phyloP scores from a whole-genome alignment of 495 filamentous ascomycete species.

The Penicillium canescens region DNA sequence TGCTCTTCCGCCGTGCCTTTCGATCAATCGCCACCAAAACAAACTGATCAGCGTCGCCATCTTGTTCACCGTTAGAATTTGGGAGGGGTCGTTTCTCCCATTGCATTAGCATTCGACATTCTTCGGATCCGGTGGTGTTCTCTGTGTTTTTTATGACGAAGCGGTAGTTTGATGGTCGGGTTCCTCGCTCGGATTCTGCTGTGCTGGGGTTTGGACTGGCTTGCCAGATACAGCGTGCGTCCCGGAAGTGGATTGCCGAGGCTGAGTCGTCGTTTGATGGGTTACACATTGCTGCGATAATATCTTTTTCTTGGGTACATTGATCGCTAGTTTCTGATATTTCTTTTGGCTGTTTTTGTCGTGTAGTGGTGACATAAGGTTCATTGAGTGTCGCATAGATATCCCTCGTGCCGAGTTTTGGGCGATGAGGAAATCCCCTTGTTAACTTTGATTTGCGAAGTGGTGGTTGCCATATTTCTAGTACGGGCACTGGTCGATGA shows the following conservation, averaged over 20 bases:
- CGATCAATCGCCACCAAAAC: constrained; percentile 28
- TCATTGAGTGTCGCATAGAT: constrained; percentile 37
- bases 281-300: constrained; percentile 22
- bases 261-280: neutral
- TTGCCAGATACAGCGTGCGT: constrained; percentile 20
- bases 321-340: constrained; percentile 7
- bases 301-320: constrained; percentile 14
- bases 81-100: constrained; percentile 21
- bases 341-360: neutral
- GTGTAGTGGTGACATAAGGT: constrained; percentile 12
- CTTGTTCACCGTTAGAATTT: neutral
- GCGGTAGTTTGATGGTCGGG: constrained; percentile 13
- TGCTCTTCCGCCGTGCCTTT: constrained; percentile 20
- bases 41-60: constrained; percentile 15
- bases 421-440: constrained; percentile 16
- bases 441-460: constrained; percentile 28
- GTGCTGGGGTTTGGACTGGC: constrained; percentile 3
- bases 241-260: constrained; percentile 20
- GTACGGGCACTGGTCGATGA: constrained; percentile 31
- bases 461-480: constrained; percentile 40
- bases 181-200: constrained; percentile 6
- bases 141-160: constrained; percentile 17
- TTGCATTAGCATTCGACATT: constrained; percentile 22
- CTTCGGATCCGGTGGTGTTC: neutral
- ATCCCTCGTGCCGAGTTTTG: constrained; percentile 32